Percentiles rank a stretch among this genome's conserved stretches.
phyloP scores from a whole-genome alignment of 345 rosid species.

The Pseudoturritis turrita region DNA sequence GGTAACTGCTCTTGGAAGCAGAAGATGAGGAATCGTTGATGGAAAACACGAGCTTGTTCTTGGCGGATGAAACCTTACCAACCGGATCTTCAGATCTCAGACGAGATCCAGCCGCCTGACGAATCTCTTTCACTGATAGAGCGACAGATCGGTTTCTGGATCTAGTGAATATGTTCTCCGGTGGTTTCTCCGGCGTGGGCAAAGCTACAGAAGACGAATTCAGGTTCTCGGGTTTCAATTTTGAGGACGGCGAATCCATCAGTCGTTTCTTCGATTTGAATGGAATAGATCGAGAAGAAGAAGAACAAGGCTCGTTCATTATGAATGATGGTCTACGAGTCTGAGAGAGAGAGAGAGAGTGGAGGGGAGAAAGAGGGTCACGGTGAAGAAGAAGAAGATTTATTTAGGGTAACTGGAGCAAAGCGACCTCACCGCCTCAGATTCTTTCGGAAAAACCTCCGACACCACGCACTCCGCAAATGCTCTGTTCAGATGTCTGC shows the following conservation, averaged over 20 bases:
- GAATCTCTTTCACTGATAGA: constrained; percentile 55
- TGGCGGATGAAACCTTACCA: constrained; percentile 35
- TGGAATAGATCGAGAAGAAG: constrained; percentile 35
- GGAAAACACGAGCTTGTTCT: constrained; percentile 38
- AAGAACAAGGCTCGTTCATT: constrained; percentile 36
- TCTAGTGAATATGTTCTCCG: constrained; percentile 36
- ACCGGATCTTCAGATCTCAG: constrained; percentile 29
- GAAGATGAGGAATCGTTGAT: constrained; percentile 18
- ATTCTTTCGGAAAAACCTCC: too few relatives aligned
- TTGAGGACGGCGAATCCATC: constrained; percentile 7
- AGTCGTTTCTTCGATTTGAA: constrained; percentile 43
- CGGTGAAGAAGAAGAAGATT: neutral
- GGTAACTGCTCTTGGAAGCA: constrained; percentile 29
- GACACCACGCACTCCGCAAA: too few relatives aligned
- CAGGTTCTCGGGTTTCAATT: neutral
- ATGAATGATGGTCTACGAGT: neutral
- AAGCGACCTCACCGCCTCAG: too few relatives aligned
- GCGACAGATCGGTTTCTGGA: constrained; percentile 50
- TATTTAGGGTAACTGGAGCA: constrained; percentile 1
- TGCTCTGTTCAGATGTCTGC: too few relatives aligned
- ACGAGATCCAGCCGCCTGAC: constrained; percentile 47
- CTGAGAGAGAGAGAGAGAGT: neutral
- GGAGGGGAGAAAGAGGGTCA: neutral
- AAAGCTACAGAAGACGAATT: constrained; percentile 25
- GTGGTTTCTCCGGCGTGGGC: constrained; percentile 53